These are phyloP conservation scores for Anthoceros angustus DNA, from an alignment of 225 moss, liverwort and hornwort species.

Conservation along the genomic window DNA sequence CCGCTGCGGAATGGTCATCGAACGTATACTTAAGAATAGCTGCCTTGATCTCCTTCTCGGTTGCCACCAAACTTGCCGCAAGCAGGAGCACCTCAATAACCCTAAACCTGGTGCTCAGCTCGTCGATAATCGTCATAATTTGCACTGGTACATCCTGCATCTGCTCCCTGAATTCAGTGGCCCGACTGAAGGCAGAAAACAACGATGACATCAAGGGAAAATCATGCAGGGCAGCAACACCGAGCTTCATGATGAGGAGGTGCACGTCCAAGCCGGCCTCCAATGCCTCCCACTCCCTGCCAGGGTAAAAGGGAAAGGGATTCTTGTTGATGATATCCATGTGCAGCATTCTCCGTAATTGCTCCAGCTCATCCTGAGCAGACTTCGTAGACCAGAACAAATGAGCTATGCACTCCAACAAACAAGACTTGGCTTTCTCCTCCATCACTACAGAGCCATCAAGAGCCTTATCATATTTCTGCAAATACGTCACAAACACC, in stretches of 20 bases:
- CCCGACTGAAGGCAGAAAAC: background rate
- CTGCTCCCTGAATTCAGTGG: background rate
- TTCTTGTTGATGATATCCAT: background rate
- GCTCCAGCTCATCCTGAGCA: constrained; percentile 3
- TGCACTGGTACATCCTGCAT: background rate
- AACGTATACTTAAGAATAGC: background rate
- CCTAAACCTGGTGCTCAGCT: background rate
- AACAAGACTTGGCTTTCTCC: constrained; percentile 1
- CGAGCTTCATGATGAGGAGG: constrained; percentile 4
- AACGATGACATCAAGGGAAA: background rate
- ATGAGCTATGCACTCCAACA: constrained; percentile 8
- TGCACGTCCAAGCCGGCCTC: constrained; percentile 7
- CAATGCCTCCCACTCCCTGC: background rate
- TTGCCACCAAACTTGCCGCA: background rate
- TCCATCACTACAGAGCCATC: constrained; percentile 5
- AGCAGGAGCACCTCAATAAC: background rate
- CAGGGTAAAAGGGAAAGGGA: constrained; percentile 8
- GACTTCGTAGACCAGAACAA: constrained; percentile 6
- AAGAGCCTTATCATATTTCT: constrained; percentile 2
- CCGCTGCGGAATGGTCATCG: background rate
- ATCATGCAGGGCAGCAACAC: constrained; percentile 5
- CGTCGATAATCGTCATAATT: background rate
- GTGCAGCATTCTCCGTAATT: constrained; percentile 8
- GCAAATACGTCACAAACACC: background rate
- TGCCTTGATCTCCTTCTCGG: background rate